phyloP scores from a whole-genome alignment of 306 rosid species.

The Herpetospermum pedunculosum region DNA sequence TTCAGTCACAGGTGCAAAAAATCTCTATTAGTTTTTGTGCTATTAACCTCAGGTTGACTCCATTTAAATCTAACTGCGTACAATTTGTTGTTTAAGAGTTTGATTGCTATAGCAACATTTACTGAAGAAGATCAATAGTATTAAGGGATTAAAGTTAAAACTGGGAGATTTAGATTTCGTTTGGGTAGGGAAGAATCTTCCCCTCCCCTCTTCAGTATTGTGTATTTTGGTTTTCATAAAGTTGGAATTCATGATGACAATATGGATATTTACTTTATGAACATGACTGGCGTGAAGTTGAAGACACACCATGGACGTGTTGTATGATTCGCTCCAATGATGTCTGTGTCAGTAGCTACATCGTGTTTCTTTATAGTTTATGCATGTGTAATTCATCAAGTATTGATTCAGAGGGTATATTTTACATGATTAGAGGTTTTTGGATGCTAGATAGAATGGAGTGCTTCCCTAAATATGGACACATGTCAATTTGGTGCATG shows the following conservation, averaged over 20 bases:
- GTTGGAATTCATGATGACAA: background rate
- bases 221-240: background rate
- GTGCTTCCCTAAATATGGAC: background rate
- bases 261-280: background rate
- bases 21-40: background rate
- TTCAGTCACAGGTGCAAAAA: slow-evolving; percentile 37
- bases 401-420: background rate
- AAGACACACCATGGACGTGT: background rate
- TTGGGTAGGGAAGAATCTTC: background rate
- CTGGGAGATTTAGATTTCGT: background rate
- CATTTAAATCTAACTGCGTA: background rate
- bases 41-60: background rate
- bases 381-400: background rate
- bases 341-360: background rate
- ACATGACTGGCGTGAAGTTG: background rate
- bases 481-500: background rate
- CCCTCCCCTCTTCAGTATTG: background rate
- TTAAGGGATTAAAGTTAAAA: background rate
- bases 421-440: background rate
- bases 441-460: background rate
- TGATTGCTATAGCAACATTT: background rate
- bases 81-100: background rate
- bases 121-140: background rate
- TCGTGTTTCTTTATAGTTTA: background rate
- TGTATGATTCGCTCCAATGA: background rate